Conservation (phyloP, 495 filamentous ascomycete species). For the Penicillium lagena region DNA sequence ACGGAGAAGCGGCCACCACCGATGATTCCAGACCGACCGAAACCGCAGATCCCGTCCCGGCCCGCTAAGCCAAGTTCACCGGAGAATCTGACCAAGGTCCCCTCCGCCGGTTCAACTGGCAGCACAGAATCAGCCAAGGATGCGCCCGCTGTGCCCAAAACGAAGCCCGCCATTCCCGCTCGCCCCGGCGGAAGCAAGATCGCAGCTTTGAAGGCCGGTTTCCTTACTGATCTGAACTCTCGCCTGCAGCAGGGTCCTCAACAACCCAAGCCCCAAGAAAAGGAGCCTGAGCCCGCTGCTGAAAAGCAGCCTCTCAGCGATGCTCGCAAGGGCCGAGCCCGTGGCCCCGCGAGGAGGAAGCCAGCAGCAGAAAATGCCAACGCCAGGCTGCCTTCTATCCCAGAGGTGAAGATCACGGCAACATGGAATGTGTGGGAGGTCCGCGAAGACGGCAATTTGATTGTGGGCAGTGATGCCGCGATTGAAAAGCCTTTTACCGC, state of each 20-base stretch:
- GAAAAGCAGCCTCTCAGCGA: constrained; percentile 77
- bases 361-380: constrained; percentile 38
- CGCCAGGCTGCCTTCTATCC: constrained; percentile 28
- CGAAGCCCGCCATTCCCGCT: constrained; percentile 75
- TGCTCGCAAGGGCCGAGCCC: constrained; percentile 82
- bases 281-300: constrained; percentile 50
- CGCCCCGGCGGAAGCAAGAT: constrained; percentile 78
- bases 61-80: constrained; percentile 50
- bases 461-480: constrained; percentile 25
- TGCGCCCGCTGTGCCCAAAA: constrained; percentile 35
- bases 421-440: constrained; percentile 48
- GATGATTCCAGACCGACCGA: constrained; percentile 62
- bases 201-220: constrained; percentile 80
- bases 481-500: constrained; percentile 7
- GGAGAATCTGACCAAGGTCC: constrained; percentile 24
- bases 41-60: constrained; percentile 71
- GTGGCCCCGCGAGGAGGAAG: constrained; percentile 78
- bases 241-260: constrained; percentile 77
- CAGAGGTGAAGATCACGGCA: constrained; percentile 40
- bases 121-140: constrained; percentile 7
- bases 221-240: constrained; percentile 84
- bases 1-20: constrained; percentile 47
- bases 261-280: constrained; percentile 62
- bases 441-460: constrained; percentile 36
- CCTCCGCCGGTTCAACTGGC: neutral